A percentile compares a stretch with the other conserved stretches of the same genome.
phyloP scores from a whole-genome alignment of 352 stramenopile genomes.

The Phytophthora sojae region DNA sequence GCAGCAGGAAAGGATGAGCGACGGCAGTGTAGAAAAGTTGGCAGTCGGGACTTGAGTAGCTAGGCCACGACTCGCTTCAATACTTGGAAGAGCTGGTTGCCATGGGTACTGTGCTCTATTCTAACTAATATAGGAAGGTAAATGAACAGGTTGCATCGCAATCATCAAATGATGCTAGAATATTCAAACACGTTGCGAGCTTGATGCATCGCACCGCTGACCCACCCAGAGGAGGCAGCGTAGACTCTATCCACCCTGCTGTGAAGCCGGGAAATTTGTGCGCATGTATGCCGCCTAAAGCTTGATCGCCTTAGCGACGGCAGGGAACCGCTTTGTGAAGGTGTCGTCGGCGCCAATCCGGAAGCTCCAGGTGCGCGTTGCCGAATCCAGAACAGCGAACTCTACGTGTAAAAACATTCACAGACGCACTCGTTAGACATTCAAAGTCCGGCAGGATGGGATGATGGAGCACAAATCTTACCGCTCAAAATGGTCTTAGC shows the following conservation, averaged over 20 bases:
- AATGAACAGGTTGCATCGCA: not conserved
- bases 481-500: conserved; percentile 59
- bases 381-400: conserved; percentile 53
- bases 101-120: not conserved
- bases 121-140: conserved; percentile 1
- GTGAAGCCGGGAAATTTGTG: not conserved
- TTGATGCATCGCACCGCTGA: conserved; percentile 5
- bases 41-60: conserved; percentile 11
- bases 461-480: conserved; percentile 22
- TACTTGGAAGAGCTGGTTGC: not conserved
- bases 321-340: conserved; percentile 60
- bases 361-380: conserved; percentile 62
- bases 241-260: conserved; percentile 31
- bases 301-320: conserved; percentile 57
- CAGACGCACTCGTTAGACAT: conserved; percentile 6
- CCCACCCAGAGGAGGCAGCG: conserved; percentile 1
- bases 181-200: conserved; percentile 16
- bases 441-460: not conserved
- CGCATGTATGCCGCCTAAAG: conserved; percentile 33
- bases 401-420: conserved; percentile 32
- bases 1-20: conserved; percentile 18
- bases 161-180: conserved; percentile 1
- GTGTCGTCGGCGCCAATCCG: conserved; percentile 56
- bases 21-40: conserved; percentile 1
- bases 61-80: not conserved